phyloP scores from a whole-genome alignment of 2,329 filamentous ascomycete species.

The Neurospora crassa region DNA sequence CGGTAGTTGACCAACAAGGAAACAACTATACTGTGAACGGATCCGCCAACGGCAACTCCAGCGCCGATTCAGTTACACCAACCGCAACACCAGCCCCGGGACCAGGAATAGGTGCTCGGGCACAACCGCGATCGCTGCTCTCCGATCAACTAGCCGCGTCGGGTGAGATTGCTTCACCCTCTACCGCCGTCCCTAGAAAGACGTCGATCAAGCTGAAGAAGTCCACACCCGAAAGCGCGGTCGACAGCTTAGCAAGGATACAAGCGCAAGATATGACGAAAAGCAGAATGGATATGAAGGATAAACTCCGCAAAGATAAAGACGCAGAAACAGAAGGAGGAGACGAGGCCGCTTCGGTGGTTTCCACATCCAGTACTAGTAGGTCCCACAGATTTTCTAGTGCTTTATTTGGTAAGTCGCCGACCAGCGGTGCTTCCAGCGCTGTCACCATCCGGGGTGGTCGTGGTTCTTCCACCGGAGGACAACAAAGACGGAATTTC shows the following conservation, averaged over 20 bases:
- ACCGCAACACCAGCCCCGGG: slow-evolving; percentile 11
- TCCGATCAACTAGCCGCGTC: background rate
- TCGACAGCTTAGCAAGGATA: background rate
- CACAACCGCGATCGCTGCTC: slow-evolving; percentile 2
- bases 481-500: background rate
- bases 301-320: slow-evolving; percentile 4
- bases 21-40: slow-evolving; percentile 22
- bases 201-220: background rate
- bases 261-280: background rate
- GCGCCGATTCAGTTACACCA: slow-evolving; percentile 7
- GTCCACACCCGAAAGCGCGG: background rate
- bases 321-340: slow-evolving; percentile 16
- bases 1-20: background rate
- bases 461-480: slow-evolving; percentile 5
- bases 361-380: slow-evolving; percentile 35
- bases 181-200: background rate
- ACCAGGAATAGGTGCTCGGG: slow-evolving; percentile 5
- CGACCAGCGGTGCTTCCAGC: background rate
- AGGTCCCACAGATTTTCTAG: slow-evolving; percentile 21
- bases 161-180: background rate
- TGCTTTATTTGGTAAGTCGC: background rate
- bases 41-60: slow-evolving; percentile 29
- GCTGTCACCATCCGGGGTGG: slow-evolving; percentile 3
- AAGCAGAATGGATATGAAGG: background rate
- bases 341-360: slow-evolving; percentile 35